A percentile compares a stretch with the other conserved stretches of the same genome.
Evolutionary conservation across 257 asterid genomes (phyloP).

Genomic region (Lycium ferocissimum): DNA sequence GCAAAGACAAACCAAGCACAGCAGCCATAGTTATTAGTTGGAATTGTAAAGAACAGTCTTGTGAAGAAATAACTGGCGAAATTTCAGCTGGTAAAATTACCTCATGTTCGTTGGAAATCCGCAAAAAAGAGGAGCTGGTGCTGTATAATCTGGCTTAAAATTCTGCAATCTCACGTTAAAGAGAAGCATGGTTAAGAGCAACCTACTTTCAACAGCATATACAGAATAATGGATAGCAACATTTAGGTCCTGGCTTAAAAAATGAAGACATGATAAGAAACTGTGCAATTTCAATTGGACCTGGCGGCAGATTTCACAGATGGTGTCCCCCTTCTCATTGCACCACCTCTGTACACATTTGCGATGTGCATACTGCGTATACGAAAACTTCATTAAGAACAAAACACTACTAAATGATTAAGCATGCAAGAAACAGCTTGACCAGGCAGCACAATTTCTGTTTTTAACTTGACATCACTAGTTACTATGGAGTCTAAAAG

Average conservation of each 20-base stretch:
- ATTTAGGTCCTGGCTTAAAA: background rate
- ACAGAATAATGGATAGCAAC: background rate
- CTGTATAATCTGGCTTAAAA: slow-evolving; percentile 78
- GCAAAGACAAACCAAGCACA: background rate
- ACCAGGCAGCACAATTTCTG: no score
- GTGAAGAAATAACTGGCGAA: background rate
- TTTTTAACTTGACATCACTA: background rate
- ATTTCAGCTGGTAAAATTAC: slow-evolving; percentile 42
- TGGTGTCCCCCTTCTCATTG: slow-evolving; percentile 85
- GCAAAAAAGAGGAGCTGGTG: slow-evolving; percentile 71
- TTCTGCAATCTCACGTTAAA: slow-evolving; percentile 53
- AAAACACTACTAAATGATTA: background rate
- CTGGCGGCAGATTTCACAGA: slow-evolving; percentile 88
- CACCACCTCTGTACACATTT: slow-evolving; percentile 89
- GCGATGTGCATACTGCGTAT: slow-evolving; percentile 77
- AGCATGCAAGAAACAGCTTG: slow-evolving; percentile 5
- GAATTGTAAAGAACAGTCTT: background rate
- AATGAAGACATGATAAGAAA: background rate
- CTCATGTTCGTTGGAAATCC: slow-evolving; percentile 72
- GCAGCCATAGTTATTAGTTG: background rate
- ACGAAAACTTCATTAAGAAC: background rate
- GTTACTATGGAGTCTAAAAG: background rate
- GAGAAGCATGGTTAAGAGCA: slow-evolving; percentile 13
- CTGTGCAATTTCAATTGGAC: slow-evolving; percentile 17
- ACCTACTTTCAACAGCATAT: slow-evolving; percentile 4